Base-by-base conservation (phyloP, 495 filamentous ascomycete genomes). In the Aspergillus wentii region DNA sequence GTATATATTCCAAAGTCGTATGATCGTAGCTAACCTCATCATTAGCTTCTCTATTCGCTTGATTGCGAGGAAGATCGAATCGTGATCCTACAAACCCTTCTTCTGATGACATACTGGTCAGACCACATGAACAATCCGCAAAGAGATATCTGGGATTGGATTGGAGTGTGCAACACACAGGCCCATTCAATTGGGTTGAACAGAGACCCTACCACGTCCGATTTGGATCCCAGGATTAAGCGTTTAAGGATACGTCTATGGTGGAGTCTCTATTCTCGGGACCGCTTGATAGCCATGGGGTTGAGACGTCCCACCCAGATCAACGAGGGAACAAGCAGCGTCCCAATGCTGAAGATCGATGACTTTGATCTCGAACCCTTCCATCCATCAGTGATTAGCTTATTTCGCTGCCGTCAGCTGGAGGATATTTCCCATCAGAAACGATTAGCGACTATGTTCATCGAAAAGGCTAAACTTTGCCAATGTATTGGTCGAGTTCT, bases 251-350 rank as follows among this genome's bases (percentile, higher is more conserved):
- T 81, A 48, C 71, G 88, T 13, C 79, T 95, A 26, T 95, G 87
- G 88, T 95, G 88, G 88, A 86, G 84, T 28, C 78, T 85, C 41
- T 91, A 88, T 51, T 88, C 90, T 68, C 79, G 87, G n/a, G 88
- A 95, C 61, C 82, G 87, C 14, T 68, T 94, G 7, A 82, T 94
- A 27, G 88, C 88, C 3, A 71, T 95, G 35, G 88, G 86, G 2
- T 83, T 94, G 82, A 75, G 88, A 14, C 76, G 87, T 30, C 88
- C 87, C 4, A 83, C 85, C 3, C 72, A 88, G 43, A 86, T 94
- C 60, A 90, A 94, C 67, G 80, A 83, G 46, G 83, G 86, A 37
- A 85, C 90, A 42, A 89, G 80, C 54, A 84, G 89, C 48, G 84
- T 94, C 13, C 85, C 88, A 1, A 87, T 91, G 84, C 62, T 94